Base-by-base conservation (phyloP, 352 stramenopile genomes). In the Aphanomyces astaci region DNA sequence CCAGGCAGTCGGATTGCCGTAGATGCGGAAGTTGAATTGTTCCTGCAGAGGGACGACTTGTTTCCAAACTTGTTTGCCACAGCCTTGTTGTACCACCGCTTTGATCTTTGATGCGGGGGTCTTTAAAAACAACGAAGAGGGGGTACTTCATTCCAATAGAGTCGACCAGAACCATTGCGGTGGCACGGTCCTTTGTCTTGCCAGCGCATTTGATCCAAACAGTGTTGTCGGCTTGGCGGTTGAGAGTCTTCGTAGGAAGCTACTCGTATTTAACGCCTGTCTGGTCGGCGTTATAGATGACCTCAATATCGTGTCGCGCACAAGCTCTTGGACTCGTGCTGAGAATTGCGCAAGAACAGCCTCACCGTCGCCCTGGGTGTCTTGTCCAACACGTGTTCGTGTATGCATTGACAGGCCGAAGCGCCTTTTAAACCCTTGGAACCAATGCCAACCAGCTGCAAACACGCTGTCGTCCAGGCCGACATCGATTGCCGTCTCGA, bases 281-380 rank as follows among this genome's bases (percentile, higher is more conserved):
- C 51, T 63, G 54, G 25, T 63, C 54, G 5, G 54, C 54, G n/a
- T 63, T 63, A 15, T 65, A 65, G 30, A 36, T 46, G 54, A 17
- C 5, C 11, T 63, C 54, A 22, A 63, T 27, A 63, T 27, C 54
- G 13, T 24, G 7, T 63, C 13, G 13, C 19, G 13, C 10, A 30
- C 13, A 36, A 63, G 9, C 9, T 63, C 17, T 17, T 27, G 9
- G 5, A 63, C 24, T 56, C 24, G 22, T n/a, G 4, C 30, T 9
- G 56, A 4, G n/a, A 64, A 64, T 10, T 24, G 7, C 13, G 17
- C 30, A 7, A 40, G 30, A 30, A n/a, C 43, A 9, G 22, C 43
- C 7, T 17, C 56, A 22, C 25, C 56, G 30, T 64, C 56, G 5
- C 7, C 56, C 22, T 30, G 11, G 19, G n/a, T 4, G 22, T 30